Conservation (phyloP, 331 rosid species). For the Malus hybrid region DNA sequence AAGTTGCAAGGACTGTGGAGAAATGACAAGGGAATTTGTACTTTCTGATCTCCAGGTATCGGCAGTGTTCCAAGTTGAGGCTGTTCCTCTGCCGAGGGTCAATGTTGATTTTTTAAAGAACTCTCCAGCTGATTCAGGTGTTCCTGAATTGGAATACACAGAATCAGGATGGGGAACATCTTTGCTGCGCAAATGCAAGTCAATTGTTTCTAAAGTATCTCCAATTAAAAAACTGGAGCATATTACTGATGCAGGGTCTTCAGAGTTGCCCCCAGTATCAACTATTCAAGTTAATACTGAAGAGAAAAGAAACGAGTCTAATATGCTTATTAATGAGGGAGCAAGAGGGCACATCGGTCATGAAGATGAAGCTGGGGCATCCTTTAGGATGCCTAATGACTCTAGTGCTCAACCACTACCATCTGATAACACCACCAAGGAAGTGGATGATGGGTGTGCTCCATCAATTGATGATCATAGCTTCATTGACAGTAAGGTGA, state of each 20-base stretch:
- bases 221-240: constrained; percentile 45
- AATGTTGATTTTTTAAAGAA: constrained; percentile 18
- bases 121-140: constrained; percentile 16
- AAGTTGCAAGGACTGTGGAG: constrained; percentile 67
- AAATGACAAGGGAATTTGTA: constrained; percentile 44
- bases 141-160: constrained; percentile 31
- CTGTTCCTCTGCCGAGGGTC: constrained; percentile 21
- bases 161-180: constrained; percentile 34
- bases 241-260: constrained; percentile 29
- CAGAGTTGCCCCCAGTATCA: constrained; percentile 24
- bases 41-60: constrained; percentile 57
- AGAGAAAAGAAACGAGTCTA: constrained; percentile 20
- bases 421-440: constrained; percentile 25
- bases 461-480: constrained; percentile 44
- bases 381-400: constrained; percentile 24
- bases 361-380: constrained; percentile 24
- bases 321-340: constrained; percentile 19
- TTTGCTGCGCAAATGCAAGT: constrained; percentile 61
- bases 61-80: constrained; percentile 28
- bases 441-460: constrained; percentile 30
- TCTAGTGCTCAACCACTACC: constrained; percentile 21
- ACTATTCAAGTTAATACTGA: constrained; percentile 23
- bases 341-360: constrained; percentile 20
- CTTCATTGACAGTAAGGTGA: constrained; percentile 42
- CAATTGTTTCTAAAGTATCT: constrained; percentile 54